These are phyloP conservation scores for Hanseniaspora uvarum DNA, from an alignment of 1,139 yeast genomes.

Conservation along the genomic window DNA sequence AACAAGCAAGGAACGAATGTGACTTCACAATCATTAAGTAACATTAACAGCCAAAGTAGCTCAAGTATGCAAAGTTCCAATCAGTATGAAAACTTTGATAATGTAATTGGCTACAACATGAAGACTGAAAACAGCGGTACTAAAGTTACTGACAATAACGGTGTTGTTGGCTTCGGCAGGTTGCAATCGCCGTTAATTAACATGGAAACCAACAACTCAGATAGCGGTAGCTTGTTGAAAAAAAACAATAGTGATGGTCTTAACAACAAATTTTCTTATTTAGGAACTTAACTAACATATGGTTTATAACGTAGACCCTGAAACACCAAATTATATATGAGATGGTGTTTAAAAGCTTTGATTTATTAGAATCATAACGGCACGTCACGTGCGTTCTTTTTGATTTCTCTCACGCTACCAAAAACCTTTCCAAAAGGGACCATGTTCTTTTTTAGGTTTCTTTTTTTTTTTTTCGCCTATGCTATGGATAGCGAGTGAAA, in stretches of 20 bases:
- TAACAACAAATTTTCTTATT: neutral
- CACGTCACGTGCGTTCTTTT: neutral
- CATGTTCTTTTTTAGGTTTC: neutral
- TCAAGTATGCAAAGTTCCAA: constrained; percentile 2
- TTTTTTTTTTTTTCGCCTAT: neutral
- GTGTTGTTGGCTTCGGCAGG: neutral
- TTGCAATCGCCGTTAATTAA: neutral
- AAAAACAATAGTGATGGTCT: neutral
- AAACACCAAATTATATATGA: too few species aligned
- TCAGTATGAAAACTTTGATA: neutral
- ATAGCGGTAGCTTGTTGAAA: neutral
- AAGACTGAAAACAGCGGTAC: neutral
- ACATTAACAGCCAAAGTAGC: constrained; percentile 5
- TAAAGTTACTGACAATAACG: neutral
- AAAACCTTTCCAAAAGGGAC: too few species aligned
- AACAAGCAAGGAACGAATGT: neutral
- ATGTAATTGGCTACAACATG: neutral
- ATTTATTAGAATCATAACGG: too few species aligned
- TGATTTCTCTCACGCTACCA: too few species aligned
- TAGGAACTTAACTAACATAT: neutral
- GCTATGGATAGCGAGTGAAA: too few species aligned
- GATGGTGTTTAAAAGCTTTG: too few species aligned
- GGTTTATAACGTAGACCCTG: too few species aligned
- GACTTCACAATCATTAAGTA: neutral
- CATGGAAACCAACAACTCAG: neutral